Evolutionary conservation across 108 stramenopile species (phyloP).

Genomic region (Craspedostauros australis): DNA sequence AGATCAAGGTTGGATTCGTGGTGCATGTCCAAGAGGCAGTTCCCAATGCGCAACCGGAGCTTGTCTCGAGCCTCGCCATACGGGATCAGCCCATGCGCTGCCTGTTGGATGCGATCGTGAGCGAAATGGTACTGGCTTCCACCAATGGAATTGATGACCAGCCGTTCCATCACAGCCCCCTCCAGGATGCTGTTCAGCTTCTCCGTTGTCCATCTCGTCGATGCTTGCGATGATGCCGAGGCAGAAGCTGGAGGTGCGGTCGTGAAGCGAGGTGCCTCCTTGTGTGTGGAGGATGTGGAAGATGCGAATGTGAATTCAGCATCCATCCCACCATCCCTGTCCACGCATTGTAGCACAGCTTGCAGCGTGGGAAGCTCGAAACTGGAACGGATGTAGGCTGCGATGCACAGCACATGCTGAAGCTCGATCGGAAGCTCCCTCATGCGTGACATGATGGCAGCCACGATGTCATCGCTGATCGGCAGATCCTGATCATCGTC

Average conservation of each 20-base stretch:
- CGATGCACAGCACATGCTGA: slow-evolving; percentile 32
- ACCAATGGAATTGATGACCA: slow-evolving; percentile 10
- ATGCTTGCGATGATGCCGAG: no score
- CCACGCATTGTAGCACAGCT: slow-evolving; percentile 11
- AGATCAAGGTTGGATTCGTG: no score
- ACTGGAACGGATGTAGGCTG: slow-evolving; percentile 36
- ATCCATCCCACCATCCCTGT: no score
- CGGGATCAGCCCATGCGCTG: slow-evolving; percentile 35
- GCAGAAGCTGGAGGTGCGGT: no score
- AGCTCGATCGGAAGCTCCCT: slow-evolving; percentile 22
- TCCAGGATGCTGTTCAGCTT: slow-evolving; percentile 19
- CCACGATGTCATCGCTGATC: slow-evolving; percentile 20
- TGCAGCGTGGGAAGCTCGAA: slow-evolving; percentile 30
- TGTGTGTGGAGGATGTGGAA: no score
- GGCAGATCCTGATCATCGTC: slow-evolving; percentile 2
- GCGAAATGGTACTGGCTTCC: slow-evolving; percentile 28
- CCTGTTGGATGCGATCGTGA: slow-evolving; percentile 50
- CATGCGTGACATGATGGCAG: slow-evolving; percentile 35
- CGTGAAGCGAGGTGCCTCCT: slow-evolving; percentile 14
- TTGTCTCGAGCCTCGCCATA: slow-evolving; percentile 17
- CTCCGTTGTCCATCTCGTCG: no score
- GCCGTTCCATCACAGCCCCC: slow-evolving; percentile 16
- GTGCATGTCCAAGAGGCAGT: no score
- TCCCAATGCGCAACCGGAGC: slow-evolving; percentile 39
- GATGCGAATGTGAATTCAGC: no score